Evolutionary conservation across 177 flowering plant species (phyloP).

Genomic region (Vitis hybrid): DNA sequence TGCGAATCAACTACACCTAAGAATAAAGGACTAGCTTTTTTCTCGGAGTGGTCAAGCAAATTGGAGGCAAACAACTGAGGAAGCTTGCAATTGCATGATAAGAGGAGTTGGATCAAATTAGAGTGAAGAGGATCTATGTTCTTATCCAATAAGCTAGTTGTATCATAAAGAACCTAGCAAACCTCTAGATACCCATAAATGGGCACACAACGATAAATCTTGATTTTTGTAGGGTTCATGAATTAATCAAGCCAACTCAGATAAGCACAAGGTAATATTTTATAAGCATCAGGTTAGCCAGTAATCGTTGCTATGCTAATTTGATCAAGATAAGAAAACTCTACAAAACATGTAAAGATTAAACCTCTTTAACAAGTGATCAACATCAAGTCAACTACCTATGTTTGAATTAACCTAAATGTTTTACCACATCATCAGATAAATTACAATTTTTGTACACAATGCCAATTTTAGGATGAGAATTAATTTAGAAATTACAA

Average conservation of each 20-base stretch:
- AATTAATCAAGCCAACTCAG: not conserved
- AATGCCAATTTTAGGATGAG: no score
- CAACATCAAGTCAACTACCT: no score
- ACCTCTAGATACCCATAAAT: constrained; percentile 11
- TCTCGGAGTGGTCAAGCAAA: constrained; percentile 34
- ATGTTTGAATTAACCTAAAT: no score
- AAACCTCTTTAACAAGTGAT: no score
- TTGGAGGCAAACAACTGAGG: constrained; percentile 53
- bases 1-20: constrained; percentile 32
- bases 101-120: constrained; percentile 56
- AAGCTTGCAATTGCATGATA: constrained; percentile 52
- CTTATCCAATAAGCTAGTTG: constrained; percentile 83
- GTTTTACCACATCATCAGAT: no score
- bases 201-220: not conserved
- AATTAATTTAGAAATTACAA: no score
- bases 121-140: constrained; percentile 74
- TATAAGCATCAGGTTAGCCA: not conserved
- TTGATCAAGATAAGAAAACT: no score
- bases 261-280: not conserved
- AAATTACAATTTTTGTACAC: no score
- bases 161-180: constrained; percentile 72
- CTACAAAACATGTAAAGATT: no score
- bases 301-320: no score
- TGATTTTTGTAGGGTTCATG: no score
- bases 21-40: constrained; percentile 18